Conservation (phyloP, 495 filamentous ascomycete genomes). For the Rostrohypoxylon terebratum region DNA sequence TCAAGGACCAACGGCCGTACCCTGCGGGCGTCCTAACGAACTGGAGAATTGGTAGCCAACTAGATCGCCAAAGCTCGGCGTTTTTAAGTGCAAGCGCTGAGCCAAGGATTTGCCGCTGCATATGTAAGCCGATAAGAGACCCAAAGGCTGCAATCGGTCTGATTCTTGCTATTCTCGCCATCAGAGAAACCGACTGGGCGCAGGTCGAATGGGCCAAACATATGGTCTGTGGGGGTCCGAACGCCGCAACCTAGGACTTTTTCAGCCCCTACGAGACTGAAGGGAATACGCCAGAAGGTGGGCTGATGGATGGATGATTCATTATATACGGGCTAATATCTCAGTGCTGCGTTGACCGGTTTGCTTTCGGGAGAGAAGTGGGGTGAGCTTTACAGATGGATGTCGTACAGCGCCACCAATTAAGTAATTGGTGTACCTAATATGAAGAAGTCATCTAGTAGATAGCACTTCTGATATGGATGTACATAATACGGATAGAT, state of each 20-base stretch:
- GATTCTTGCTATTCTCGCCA: slow-evolving; percentile 62
- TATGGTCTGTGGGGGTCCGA: slow-evolving; percentile 40
- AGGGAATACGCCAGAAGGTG: slow-evolving; percentile 2
- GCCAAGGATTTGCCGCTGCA: slow-evolving; percentile 62
- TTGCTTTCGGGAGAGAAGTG: not conserved
- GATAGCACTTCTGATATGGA: not conserved
- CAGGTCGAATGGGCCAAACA: slow-evolving; percentile 58
- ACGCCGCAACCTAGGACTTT: slow-evolving; percentile 6
- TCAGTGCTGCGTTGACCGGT: not conserved
- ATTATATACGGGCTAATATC: slow-evolving; percentile 3
- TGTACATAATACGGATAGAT: not conserved
- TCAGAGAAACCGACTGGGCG: slow-evolving; percentile 65
- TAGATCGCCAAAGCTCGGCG: slow-evolving; percentile 59
- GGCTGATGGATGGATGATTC: slow-evolving; percentile 16
- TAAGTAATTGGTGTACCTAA: slow-evolving; percentile 4
- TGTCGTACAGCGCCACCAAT: slow-evolving; percentile 1
- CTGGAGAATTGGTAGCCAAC: slow-evolving; percentile 59
- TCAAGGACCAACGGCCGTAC: slow-evolving; percentile 66
- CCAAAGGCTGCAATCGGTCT: slow-evolving; percentile 53
- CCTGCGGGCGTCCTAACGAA: slow-evolving; percentile 61
- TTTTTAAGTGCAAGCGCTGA: slow-evolving; percentile 51
- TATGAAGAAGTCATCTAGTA: not conserved
- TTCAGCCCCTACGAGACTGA: slow-evolving; percentile 7
- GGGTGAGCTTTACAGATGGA: slow-evolving; percentile 11
- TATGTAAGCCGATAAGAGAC: slow-evolving; percentile 64